Evolutionary conservation across 1,284 basidiomycete genomes (phyloP).

Genomic region (Boletus mariae): DNA sequence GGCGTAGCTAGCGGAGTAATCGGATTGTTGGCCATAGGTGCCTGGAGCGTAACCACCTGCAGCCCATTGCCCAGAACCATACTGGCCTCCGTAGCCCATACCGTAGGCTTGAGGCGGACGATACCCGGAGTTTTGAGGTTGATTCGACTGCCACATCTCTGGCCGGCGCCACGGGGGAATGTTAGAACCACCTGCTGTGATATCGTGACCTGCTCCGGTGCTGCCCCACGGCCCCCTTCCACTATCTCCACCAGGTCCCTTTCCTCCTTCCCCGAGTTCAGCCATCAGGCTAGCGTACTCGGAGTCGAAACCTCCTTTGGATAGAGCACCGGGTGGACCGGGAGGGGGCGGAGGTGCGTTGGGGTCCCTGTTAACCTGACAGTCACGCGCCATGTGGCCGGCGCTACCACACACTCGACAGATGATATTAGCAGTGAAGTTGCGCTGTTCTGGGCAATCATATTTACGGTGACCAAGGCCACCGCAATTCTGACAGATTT

Average conservation of each 20-base stretch:
- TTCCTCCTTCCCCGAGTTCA: slow-evolving; percentile 87
- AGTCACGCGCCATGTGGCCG: slow-evolving; percentile 97
- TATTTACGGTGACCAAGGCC: slow-evolving; percentile 94
- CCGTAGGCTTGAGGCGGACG: slow-evolving; percentile 49
- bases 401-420: slow-evolving; percentile 93
- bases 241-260: slow-evolving; percentile 52
- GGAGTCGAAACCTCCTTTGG: slow-evolving; percentile 83
- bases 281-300: slow-evolving; percentile 98
- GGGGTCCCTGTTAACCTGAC: slow-evolving; percentile 79
- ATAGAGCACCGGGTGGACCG: slow-evolving; percentile 38
- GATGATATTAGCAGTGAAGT: slow-evolving; percentile 96
- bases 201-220: slow-evolving; percentile 61
- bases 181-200: slow-evolving; percentile 75
- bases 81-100: slow-evolving; percentile 39
- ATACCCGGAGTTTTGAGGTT: slow-evolving; percentile 48
- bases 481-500: slow-evolving; percentile 98
- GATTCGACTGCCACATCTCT: slow-evolving; percentile 70
- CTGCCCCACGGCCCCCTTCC: slow-evolving; percentile 59
- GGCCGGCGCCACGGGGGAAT: slow-evolving; percentile 85
- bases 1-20: slow-evolving; percentile 73
- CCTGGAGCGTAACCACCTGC: slow-evolving; percentile 43
- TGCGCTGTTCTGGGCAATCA: slow-evolving; percentile 94
- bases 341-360: slow-evolving; percentile 45
- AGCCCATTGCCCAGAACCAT: slow-evolving; percentile 40
- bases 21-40: slow-evolving; percentile 46